Evolutionary conservation across 371 early-diverging fungal genomes (phyloP), one percentile per base, ranked within the genome.

Genomic region (Rhizopus stolonifer): DNA sequence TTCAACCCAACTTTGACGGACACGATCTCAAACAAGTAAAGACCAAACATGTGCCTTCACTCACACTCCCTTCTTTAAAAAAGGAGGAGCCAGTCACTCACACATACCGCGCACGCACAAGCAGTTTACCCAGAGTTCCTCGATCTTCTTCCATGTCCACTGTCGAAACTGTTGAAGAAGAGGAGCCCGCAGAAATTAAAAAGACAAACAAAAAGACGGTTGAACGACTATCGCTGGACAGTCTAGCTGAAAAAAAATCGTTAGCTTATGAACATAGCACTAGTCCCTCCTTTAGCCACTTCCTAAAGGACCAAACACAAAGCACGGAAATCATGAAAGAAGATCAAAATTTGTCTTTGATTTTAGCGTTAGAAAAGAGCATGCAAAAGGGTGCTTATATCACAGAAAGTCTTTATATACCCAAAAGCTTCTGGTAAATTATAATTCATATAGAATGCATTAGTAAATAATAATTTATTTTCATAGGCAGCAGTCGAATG

Each of bases 311-410:
- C 26, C 47, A 50, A 17, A 47, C 50, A 23, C 21, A 50, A 21
- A 22, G 13, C 2, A 25, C 36, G 17, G 26, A 33, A 0, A 21
- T 29, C 1, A n/a, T 45, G 17, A 48, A 25, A 24, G 52, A 51
- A 4, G 13, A 46, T 25, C 54, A 46, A 23, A 29, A 62, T 25
- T 32, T 74, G 7, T 59, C 56, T 2, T 58, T 75, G 6, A 54
- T 82, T 53, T 52, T 75, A 3, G 64, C 78, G 2, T 54, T 82
- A 10, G 76, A 69, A 38, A 57, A 60, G 31, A 76, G 71, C 26
- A 82, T 81, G 80, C 49, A 56, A 14, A 57, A 70, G 15, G 83
- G 85, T 8, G 80, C 77, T 15, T 67, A 72, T 58, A 50, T 85
- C 10, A 82, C 85, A 18, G 67, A 65, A 19, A 60, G 61, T 21